Percentiles rank a stretch among this genome's conserved stretches.
Conservation (phyloP, 345 rosid species). For the Tarenaya hassleriana region DNA sequence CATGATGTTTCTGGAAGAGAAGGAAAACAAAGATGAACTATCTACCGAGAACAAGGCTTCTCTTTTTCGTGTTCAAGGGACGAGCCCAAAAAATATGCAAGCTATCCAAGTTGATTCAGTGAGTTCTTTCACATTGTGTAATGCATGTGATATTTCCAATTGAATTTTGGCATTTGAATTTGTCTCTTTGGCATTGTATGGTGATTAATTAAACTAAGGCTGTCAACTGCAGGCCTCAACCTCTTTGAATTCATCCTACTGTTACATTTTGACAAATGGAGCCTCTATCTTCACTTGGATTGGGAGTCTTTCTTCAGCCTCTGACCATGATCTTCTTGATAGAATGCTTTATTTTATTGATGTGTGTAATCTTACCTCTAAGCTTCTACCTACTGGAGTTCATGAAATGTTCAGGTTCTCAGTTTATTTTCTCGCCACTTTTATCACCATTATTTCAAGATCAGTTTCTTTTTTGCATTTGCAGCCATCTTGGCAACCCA, state of each 20-base stretch:
- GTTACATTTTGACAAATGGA: conserved; percentile 67
- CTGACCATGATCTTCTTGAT: conserved; percentile 69
- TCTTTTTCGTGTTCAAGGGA: conserved; percentile 74
- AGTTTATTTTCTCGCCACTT: neutral
- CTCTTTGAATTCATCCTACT: conserved; percentile 70
- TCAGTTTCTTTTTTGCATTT: conserved; percentile 19
- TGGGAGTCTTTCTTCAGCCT: conserved; percentile 56
- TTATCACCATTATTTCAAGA: neutral
- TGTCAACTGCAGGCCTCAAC: conserved; percentile 46
- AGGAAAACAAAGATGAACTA: conserved; percentile 38
- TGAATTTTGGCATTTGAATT: neutral
- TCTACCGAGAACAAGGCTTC: conserved; percentile 41
- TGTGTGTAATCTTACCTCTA: conserved; percentile 35
- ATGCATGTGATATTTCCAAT: neutral
- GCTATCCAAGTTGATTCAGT: conserved; percentile 77
- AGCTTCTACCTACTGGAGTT: neutral
- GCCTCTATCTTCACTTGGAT: conserved; percentile 59
- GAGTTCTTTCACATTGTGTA: conserved; percentile 27
- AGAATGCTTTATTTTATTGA: conserved; percentile 65
- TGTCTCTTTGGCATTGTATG: conserved; percentile 8
- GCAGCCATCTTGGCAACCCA: conserved; percentile 71
- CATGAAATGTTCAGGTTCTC: too few species aligned
- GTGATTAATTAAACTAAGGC: conserved; percentile 14
- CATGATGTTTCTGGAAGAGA: conserved; percentile 41
- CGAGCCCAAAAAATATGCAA: conserved; percentile 57